Base-by-base conservation (phyloP, 495 filamentous ascomycete species). In the Stereocaulon alpinum region DNA sequence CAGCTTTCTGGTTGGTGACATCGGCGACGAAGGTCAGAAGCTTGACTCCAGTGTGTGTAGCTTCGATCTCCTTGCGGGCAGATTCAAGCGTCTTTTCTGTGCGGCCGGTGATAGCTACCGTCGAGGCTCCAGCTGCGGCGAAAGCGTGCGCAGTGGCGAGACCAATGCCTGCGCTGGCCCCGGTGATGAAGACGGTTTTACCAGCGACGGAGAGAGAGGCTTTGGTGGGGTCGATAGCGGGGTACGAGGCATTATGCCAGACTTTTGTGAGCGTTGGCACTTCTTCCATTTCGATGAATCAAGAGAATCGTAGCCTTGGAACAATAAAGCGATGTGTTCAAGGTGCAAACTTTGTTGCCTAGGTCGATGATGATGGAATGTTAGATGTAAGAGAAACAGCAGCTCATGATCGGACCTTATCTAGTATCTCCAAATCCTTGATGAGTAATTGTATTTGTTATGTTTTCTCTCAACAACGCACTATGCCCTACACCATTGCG, bases 181-280 rank as follows among this genome's bases (percentile, higher is more conserved):
- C 61, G 6, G 79, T 80, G 30, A 83, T 63, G 24, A 81, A 56
- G 24, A 82, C 68, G 4, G 66, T 73, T 44, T 74, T 74, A 55
- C 73, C 72, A 6, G 66, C 62, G 24, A 76, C 73, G 43, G 72
- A 76, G 32, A 78, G 72, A 59, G 71, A 69, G 0, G 71, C 64
- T 14, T 70, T 72, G 2, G 56, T 58, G 43, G 78, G 73, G 14
- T 70, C 72, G 44, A 79, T 73, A 56, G 71, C 65, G 12, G 71
- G 59, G 63, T 82, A 80, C 3, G 72, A 63, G 9, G 65, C 64
- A 20, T 70, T 68, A 57, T 75, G 72, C 15, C 37, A 58, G 24
- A 34, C 11, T 29, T 50, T 40, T 15, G 56, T 58, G 12, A 51
- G 24, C 9, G 45, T 50, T 14, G 56, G 45, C 0, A 50, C 4